Percentiles rank a stretch among this genome's conserved stretches.
phyloP scores from a whole-genome alignment of 306 rosid genomes.

The Medicago arabica region DNA sequence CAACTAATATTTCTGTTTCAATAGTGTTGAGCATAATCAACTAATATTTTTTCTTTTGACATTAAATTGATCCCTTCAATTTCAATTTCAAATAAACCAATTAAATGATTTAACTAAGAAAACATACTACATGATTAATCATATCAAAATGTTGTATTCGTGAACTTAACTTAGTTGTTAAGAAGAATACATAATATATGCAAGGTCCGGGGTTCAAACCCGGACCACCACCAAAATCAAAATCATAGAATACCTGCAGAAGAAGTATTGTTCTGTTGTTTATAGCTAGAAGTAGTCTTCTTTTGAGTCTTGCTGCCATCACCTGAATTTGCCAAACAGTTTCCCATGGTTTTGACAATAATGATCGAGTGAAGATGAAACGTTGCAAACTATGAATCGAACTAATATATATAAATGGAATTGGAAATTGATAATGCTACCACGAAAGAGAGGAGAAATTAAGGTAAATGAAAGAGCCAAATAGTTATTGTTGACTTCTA shows the following conservation, averaged over 20 bases:
- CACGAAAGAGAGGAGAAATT: neutral
- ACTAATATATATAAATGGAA: neutral
- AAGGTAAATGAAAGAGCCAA: neutral
- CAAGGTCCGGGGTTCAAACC: too few relatives aligned
- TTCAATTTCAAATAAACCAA: neutral
- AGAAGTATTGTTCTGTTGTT: neutral
- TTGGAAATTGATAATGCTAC: neutral
- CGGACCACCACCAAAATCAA: too few relatives aligned
- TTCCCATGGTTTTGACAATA: slow-evolving; percentile 37
- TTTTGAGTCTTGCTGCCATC: neutral
- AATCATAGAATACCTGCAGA: neutral
- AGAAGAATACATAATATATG: too few relatives aligned
- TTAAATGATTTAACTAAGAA: neutral
- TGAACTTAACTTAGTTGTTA: too few relatives aligned
- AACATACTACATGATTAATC: neutral
- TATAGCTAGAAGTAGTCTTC: neutral
- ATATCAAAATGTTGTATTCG: too few relatives aligned
- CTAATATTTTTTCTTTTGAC: too few relatives aligned
- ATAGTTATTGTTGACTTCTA: neutral
- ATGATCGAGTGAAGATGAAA: neutral
- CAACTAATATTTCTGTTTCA: too few relatives aligned
- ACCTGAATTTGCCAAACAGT: slow-evolving; percentile 27
- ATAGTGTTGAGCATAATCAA: too few relatives aligned
- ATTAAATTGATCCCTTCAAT: too few relatives aligned
- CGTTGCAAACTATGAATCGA: neutral